A percentile compares a stretch with the other conserved stretches of the same genome.
Evolutionary conservation across 1,284 basidiomycete species (phyloP).

Genomic region (Ceratobasidium theobromae): DNA sequence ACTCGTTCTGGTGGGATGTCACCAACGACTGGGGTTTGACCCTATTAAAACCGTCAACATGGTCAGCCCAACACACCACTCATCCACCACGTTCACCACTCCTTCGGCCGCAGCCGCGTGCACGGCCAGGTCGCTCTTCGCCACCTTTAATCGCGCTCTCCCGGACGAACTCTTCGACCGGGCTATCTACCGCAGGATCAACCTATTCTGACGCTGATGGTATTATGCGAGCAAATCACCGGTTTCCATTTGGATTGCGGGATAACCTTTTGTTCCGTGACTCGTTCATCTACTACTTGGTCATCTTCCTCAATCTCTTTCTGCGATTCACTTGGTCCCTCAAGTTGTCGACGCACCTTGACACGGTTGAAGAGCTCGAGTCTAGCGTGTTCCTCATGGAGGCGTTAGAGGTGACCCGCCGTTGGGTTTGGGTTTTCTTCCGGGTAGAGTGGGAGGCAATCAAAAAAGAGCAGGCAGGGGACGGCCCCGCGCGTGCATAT

Average conservation of each 20-base stretch:
- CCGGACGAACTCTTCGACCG: slow-evolving; percentile 38
- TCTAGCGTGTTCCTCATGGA: slow-evolving; percentile 88
- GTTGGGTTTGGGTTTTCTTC: slow-evolving; percentile 97
- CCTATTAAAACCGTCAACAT: slow-evolving; percentile 57
- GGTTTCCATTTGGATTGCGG: slow-evolving; percentile 71
- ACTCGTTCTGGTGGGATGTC: slow-evolving; percentile 99
- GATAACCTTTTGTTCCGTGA: slow-evolving; percentile 72
- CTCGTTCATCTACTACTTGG: slow-evolving; percentile 77
- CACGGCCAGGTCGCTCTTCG: slow-evolving; percentile 52
- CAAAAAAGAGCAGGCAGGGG: slow-evolving; percentile 46
- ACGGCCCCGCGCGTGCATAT: background rate
- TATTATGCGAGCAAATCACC: slow-evolving; percentile 39
- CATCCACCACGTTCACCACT: background rate
- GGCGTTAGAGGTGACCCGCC: slow-evolving; percentile 80
- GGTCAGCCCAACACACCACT: slow-evolving; percentile 37
- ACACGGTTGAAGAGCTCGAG: slow-evolving; percentile 80
- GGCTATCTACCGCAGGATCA: slow-evolving; percentile 36
- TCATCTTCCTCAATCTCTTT: slow-evolving; percentile 82
- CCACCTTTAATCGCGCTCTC: slow-evolving; percentile 42
- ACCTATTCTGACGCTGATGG: slow-evolving; percentile 38
- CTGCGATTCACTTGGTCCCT: slow-evolving; percentile 94
- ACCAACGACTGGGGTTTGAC: slow-evolving; percentile 97
- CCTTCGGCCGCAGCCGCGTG: slow-evolving; percentile 39
- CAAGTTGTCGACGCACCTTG: slow-evolving; percentile 86
- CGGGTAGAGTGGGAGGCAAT: slow-evolving; percentile 94